phyloP scores from a whole-genome alignment of 2,329 filamentous ascomycete species.

The Sclerotiophoma versabilis region DNA sequence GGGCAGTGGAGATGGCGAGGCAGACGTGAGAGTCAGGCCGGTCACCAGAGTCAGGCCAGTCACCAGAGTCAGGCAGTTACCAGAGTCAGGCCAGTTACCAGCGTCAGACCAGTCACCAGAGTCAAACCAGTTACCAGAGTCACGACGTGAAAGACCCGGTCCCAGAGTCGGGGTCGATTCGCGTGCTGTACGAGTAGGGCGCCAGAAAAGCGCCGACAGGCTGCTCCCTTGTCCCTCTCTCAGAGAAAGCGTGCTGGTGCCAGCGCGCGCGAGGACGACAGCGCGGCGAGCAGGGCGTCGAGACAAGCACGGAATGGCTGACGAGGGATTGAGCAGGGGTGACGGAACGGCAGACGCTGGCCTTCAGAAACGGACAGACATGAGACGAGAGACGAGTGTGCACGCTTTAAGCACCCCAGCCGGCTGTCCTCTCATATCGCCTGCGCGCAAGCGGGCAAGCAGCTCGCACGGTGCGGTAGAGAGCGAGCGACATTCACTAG shows the following conservation, averaged over 20 bases:
- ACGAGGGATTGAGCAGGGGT: slow-evolving; percentile 33
- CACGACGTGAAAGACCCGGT: slow-evolving; percentile 12
- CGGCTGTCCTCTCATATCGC: slow-evolving; percentile 36
- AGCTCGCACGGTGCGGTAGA: slow-evolving; percentile 13
- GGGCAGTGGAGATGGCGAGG: slow-evolving; percentile 23
- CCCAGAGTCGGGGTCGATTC: slow-evolving; percentile 13
- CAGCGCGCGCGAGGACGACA: slow-evolving; percentile 10
- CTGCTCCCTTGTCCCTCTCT: slow-evolving; percentile 1
- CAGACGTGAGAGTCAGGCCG: slow-evolving; percentile 14
- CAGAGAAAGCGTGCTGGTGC: neutral
- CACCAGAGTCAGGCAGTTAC: too few relatives aligned
- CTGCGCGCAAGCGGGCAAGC: slow-evolving; percentile 19
- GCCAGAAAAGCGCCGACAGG: slow-evolving; percentile 15
- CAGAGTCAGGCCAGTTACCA: too few relatives aligned
- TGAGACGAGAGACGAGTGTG: slow-evolving; percentile 41
- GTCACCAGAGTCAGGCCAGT: too few relatives aligned
- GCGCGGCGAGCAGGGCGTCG: slow-evolving; percentile 21
- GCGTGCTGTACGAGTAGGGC: slow-evolving; percentile 1
- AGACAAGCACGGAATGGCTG: slow-evolving; percentile 34
- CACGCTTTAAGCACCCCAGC: slow-evolving; percentile 36
- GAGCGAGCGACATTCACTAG: slow-evolving; percentile 17
- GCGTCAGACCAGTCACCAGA: slow-evolving; percentile 16
- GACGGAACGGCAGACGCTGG: slow-evolving; percentile 29
- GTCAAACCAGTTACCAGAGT: slow-evolving; percentile 18
- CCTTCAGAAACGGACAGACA: slow-evolving; percentile 28